Percentiles rank a stretch among this genome's conserved stretches.
These are phyloP conservation scores for Erythrobasidium yunnanense DNA, from an alignment of 768 basidiomycete species.

Conservation along the genomic window DNA sequence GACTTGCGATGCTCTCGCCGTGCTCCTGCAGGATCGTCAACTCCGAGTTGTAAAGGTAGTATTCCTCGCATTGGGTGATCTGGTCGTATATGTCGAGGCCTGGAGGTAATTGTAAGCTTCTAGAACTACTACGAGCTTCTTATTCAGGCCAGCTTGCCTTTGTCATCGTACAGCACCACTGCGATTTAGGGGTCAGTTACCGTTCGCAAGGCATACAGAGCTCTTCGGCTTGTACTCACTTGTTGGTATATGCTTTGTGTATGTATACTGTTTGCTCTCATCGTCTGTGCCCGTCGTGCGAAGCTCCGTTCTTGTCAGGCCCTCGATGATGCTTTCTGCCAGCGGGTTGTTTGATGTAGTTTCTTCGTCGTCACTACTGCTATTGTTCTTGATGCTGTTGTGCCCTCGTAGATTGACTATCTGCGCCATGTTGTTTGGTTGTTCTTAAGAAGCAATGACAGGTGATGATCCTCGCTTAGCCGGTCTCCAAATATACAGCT, in stretches of 20 bases:
- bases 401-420: neutral
- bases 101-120: slow-evolving; percentile 39
- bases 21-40: slow-evolving; percentile 67
- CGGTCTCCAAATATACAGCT: no score
- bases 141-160: neutral
- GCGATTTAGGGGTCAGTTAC: neutral
- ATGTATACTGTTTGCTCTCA: slow-evolving; percentile 17
- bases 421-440: neutral
- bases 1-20: slow-evolving; percentile 60
- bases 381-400: no score
- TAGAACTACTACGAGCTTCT: neutral
- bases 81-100: slow-evolving; percentile 78
- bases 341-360: slow-evolving; percentile 20
- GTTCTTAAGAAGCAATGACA: no score
- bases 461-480: no score
- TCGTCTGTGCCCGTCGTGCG: slow-evolving; percentile 22
- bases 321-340: slow-evolving; percentile 23
- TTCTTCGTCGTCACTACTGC: neutral
- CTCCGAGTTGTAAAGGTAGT: slow-evolving; percentile 83
- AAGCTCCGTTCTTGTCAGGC: slow-evolving; percentile 3
- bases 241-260: slow-evolving; percentile 30
- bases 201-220: neutral
- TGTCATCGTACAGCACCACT: slow-evolving; percentile 25
- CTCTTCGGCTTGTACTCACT: neutral
- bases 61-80: slow-evolving; percentile 66